Conservation (phyloP, 495 filamentous ascomycete genomes). For the Hypoxylon cercidicola region DNA sequence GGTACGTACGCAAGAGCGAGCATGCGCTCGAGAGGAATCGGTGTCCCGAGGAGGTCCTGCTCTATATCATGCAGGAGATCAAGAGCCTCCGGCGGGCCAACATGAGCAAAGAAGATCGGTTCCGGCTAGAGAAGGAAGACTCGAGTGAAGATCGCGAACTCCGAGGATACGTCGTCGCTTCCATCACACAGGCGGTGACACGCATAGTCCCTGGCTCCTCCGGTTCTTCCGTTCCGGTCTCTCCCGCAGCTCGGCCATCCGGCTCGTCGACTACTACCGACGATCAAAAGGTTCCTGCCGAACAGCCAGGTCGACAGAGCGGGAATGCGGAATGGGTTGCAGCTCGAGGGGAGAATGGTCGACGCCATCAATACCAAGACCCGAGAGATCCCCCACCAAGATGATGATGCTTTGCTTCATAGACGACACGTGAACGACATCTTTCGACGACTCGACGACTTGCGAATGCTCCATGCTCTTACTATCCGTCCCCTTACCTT, state of each 20-base stretch:
- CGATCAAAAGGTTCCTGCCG: constrained; percentile 62
- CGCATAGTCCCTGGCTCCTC: constrained; percentile 53
- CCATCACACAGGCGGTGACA: constrained; percentile 70
- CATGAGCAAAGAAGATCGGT: constrained; percentile 80
- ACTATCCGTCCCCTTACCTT: too few species aligned
- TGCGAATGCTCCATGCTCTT: too few species aligned
- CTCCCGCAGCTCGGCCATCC: constrained; percentile 14
- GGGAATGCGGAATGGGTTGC: constrained; percentile 73
- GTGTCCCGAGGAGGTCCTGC: constrained; percentile 86
- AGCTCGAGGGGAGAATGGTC: constrained; percentile 65
- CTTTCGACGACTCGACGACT: too few species aligned
- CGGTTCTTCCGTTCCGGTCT: constrained; percentile 30
- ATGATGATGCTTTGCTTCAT: constrained; percentile 1
- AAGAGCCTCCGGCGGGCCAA: constrained; percentile 80
- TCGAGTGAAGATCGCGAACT: constrained; percentile 86
- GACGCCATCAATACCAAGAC: constrained; percentile 51
- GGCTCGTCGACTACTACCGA: constrained; percentile 44
- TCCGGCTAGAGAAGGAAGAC: constrained; percentile 88
- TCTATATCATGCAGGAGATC: constrained; percentile 91
- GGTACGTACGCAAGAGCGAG: constrained; percentile 87
- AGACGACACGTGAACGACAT: too few species aligned
- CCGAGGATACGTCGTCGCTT: constrained; percentile 74
- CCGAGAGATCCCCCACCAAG: constrained; percentile 44
- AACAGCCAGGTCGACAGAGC: constrained; percentile 67
- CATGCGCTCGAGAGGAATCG: constrained; percentile 76